Base-by-base conservation (phyloP, 768 basidiomycete genomes). In the Epithele typhae region DNA sequence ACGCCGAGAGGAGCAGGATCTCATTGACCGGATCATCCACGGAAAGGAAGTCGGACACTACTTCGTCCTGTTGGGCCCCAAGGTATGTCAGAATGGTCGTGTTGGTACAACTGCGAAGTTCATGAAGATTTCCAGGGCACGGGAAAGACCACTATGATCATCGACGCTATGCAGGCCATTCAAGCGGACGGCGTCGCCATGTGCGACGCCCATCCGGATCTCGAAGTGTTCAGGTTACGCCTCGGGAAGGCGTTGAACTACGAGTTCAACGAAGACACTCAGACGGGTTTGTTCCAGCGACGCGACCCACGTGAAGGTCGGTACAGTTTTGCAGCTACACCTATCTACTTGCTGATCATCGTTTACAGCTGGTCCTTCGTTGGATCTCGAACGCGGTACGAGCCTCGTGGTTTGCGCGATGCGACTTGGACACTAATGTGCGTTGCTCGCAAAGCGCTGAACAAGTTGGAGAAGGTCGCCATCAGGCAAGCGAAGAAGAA, bases 381-480 rank as follows among this genome's bases (percentile, higher is more conserved):
- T 92, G 15, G 89, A 92, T 57, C 81, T 92, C 37, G 89, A 90
- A 64, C 73, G 92, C 67, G 86, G 87, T 82, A 55, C 32, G 60
- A 36, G 9, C 10, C 7, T 27, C 23, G 3, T n/a, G 6, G 23
- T 14, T 32, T 25, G 14, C 14, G 23, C 9, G 9, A 9, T 32
- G 21, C 1, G 14, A 46, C 11, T 15, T 9, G 32, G 25, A 42
- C 3, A 2, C 11, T 23, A 24, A 24, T 39, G 22, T n/a, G 10
- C 15, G 18, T 22, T 22, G 43, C 23, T 18, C 8, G 33, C 12
- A 14, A 43, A 82, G 89, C 86, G 4, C 56, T 91, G 65, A 89
- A 84, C 62, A 93, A 93, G 60, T 71, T 90, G 3, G 82, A 89
- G 62, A 91, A 93, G 60, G 89, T 92, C 21, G 91, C 91, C 0